A percentile compares a stretch with the other conserved stretches of the same genome.
Evolutionary conservation across 106 monocot genomes (phyloP).

Genomic region (Dendrobium huoshanense): DNA sequence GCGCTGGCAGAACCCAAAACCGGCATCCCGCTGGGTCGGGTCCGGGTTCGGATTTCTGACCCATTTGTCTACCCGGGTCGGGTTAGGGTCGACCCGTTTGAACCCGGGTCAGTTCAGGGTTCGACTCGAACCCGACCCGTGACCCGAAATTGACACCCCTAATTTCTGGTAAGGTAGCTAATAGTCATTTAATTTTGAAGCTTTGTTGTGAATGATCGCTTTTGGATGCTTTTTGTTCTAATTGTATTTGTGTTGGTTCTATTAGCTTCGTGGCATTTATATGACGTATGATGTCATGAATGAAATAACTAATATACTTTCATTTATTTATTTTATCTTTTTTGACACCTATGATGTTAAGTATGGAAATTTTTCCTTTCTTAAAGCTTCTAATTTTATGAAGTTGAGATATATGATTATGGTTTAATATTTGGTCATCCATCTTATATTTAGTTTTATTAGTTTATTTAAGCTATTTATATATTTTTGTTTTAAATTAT

Average conservation of each 20-base stretch:
- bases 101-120: too few relatives aligned
- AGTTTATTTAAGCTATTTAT: too few relatives aligned
- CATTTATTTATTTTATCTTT: too few relatives aligned
- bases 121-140: too few relatives aligned
- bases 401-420: not conserved
- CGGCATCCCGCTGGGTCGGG: too few relatives aligned
- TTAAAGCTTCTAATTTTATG: not conserved
- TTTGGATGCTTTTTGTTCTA: constrained; percentile 6
- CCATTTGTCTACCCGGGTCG: too few relatives aligned
- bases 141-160: too few relatives aligned
- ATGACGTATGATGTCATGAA: constrained; percentile 97
- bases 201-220: not conserved
- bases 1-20: too few relatives aligned
- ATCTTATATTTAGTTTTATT: too few relatives aligned
- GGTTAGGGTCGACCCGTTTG: too few relatives aligned
- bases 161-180: constrained; percentile 65
- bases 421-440: not conserved
- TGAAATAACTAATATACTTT: constrained; percentile 88
- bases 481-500: too few relatives aligned
- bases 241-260: constrained; percentile 3
- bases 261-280: constrained; percentile 84
- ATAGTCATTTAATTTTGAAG: not conserved
- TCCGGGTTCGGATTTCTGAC: too few relatives aligned
- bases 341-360: constrained; percentile 77
- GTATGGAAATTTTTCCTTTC: constrained; percentile 26